Evolutionary conservation across 192 early-diverging fungal genomes (phyloP).

Genomic region (Coemansia sp.): DNA sequence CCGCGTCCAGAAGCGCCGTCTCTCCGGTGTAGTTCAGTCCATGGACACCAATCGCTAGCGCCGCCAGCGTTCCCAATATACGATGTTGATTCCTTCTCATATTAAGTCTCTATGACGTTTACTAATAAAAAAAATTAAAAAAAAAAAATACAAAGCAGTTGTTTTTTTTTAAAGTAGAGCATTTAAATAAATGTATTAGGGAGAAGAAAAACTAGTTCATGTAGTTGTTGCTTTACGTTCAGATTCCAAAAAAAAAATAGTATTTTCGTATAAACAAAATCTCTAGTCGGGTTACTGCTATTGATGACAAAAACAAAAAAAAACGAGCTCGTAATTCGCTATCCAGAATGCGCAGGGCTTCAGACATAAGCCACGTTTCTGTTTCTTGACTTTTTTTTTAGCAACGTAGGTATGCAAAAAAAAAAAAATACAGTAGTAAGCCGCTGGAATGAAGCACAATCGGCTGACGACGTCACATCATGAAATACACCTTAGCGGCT

Average conservation of each 20-base stretch:
- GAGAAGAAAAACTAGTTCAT: neutral
- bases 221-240: no score
- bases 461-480: no score
- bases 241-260: no score
- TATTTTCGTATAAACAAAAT: no score
- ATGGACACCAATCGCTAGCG: neutral
- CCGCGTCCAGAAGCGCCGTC: slow-evolving; percentile 45
- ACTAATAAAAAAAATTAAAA: neutral
- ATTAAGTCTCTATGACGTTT: neutral
- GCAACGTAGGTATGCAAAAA: no score
- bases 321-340: neutral
- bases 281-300: neutral
- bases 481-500: no score
- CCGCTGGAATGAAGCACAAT: no score
- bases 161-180: neutral
- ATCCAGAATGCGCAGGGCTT: no score
- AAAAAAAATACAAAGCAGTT: neutral
- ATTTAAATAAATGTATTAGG: neutral
- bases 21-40: slow-evolving; percentile 48
- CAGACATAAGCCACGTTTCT: no score
- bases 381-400: no score
- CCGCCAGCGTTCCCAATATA: neutral
- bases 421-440: no score
- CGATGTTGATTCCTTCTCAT: no score
- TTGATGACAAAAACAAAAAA: neutral